Evolutionary conservation across 129 eudicot species (phyloP).

Genomic region (Flaveria ramosissima): DNA sequence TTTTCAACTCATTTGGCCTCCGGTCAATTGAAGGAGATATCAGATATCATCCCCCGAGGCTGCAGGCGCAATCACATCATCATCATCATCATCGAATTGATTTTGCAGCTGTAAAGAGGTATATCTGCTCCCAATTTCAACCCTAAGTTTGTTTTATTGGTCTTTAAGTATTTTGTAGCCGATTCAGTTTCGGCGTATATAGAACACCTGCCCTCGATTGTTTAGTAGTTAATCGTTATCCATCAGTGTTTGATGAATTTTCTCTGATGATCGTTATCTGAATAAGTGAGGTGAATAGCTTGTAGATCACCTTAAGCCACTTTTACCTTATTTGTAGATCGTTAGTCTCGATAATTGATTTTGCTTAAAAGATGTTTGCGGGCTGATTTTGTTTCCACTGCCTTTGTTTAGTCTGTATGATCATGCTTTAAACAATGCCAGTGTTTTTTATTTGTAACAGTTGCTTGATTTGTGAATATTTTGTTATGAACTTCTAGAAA

Average conservation of each 20-base stretch:
- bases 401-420: neutral
- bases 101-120: neutral
- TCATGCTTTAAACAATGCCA: neutral
- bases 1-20: neutral
- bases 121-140: constrained; percentile 2
- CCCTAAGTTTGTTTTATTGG: constrained; percentile 6
- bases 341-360: neutral
- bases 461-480: neutral
- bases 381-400: neutral
- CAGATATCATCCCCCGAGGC: neutral
- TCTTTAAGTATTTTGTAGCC: neutral
- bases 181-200: neutral
- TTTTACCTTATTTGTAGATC: neutral
- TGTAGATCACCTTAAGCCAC: neutral
- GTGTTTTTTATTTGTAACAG: neutral
- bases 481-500: neutral
- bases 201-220: neutral
- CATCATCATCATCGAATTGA: constrained; percentile 15
- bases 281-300: neutral
- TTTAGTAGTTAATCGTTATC: neutral
- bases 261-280: neutral
- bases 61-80: neutral
- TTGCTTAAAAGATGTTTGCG: neutral
- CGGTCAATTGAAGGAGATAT: neutral
- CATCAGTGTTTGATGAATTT: neutral